Evolutionary conservation across 1,284 basidiomycete species (phyloP), one percentile per base, ranked within the genome.

Genomic region (Cystobasidiaceae sp.): DNA sequence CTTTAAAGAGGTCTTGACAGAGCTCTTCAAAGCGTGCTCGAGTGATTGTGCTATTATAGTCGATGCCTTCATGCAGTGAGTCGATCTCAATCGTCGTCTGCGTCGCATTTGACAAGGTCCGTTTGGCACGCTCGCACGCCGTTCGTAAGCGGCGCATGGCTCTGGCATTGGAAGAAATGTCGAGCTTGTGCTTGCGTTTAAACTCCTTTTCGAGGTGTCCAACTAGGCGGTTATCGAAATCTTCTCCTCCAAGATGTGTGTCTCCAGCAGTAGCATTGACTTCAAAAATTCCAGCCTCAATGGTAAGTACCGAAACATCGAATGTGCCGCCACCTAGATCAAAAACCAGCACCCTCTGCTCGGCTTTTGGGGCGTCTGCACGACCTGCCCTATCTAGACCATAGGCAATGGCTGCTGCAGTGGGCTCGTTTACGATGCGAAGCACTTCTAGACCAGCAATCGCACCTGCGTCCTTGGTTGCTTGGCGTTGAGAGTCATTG

Each of bases 231-330:
- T 97, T 97, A 80, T 97, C 94, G 75, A 97, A 97, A 81, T 97
- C 93, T 81, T 97, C 93, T 82, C 93, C 93, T 81, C 93, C 93
- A 79, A 97, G 83, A 80, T 97, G 93, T 69, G 93, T 97, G 82
- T 97, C 94, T 85, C 93, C 94, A 69, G 94, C 93, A 70, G 93
- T 97, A 68, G 94, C 92, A 83, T 96, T 96, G 80, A 97, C 93
- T 80, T 96, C 93, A 81, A 97, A 97, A 80, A 97, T 93, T 79
- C 93, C 93, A 81, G 96, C 93, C 79, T 97, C 92, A 70, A 97
- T 97, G 70, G 93, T 93, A 72, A 97, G 81, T 69, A 97, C 89
- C 34, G 93, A 97, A 32, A 97, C 94, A 87, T 97, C 94, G 79
- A 97, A 97, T 48, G 93, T 97, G 82, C 93, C 93, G 82, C 94